Base-by-base conservation (phyloP, 164 flowering plant species). In the Vitis rupestris region DNA sequence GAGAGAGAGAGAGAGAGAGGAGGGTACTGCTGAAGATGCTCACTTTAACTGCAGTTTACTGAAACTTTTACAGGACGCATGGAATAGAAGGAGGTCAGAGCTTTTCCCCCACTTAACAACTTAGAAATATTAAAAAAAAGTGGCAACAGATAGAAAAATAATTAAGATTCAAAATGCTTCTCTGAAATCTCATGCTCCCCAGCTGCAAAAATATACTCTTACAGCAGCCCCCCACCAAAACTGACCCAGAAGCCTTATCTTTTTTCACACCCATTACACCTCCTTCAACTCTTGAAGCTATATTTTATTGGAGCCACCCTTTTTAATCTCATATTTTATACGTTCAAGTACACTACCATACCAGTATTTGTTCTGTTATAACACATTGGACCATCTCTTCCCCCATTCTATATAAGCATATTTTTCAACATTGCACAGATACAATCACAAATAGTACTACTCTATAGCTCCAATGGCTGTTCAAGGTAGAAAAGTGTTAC, bases 161-260 rank as follows among this genome's bases (percentile, higher is more conserved):
- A 11, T 64, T 56, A 64, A 57, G 69, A 54, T 65, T 70, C 56
- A 76, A 75, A 71, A 70, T 75, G 75, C 71, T 68, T 70, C 78
- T 85, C 81, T 77, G 83, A 79, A 76, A 61, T 83, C 81, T 83
- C 85, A 83, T 84, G 90, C 86, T 76, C 81, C 82, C 84, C 88
- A 82, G 80, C 86, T 81, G 83, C 86, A 78, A 74, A 79, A 76
- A 75, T 57, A 74, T 66, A 77, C 76, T 72, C 74, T 75, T 57
- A 70, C 74, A 71, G 44, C 44, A 37, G 44, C 44, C 78, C 67
- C 79, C 87, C 87, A 82, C 86, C 82, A 79, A 80, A 37, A 72
- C 74, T 78, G 80, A 76, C 83, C 75, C 76, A 78, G 79, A 81
- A 78, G 70, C 84, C 84, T 82, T 82, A 74, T 81, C 85, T 80